Evolutionary conservation across 2,329 filamentous ascomycete genomes (phyloP).

Genomic region (Peltaster fructicola): DNA sequence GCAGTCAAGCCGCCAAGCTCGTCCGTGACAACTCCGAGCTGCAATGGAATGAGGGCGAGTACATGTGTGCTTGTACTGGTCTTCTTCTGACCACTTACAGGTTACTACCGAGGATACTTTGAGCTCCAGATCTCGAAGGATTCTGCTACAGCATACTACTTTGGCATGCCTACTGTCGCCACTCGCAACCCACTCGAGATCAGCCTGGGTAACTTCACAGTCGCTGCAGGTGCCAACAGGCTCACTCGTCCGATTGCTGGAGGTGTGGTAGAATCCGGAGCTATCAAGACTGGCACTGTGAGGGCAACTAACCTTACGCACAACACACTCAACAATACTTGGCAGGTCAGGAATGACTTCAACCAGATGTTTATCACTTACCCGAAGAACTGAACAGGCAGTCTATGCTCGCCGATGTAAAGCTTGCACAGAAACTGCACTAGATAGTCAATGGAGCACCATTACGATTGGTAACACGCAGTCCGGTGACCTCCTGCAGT

Average conservation of each 20-base stretch:
- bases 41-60: constrained; percentile 52
- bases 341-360: too few relatives aligned
- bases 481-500: too few relatives aligned
- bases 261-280: constrained; percentile 35
- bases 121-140: constrained; percentile 40
- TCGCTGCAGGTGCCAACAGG: constrained; percentile 40
- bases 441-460: too few relatives aligned
- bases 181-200: constrained; percentile 44
- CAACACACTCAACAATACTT: constrained; percentile 10
- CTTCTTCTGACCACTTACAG: too few relatives aligned
- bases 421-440: too few relatives aligned
- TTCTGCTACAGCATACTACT: constrained; percentile 42
- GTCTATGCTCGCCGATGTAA: too few relatives aligned
- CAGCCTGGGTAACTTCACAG: constrained; percentile 49
- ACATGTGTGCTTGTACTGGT: too few relatives aligned
- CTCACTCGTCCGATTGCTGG: constrained; percentile 31
- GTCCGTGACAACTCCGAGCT: constrained; percentile 39
- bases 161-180: constrained; percentile 41
- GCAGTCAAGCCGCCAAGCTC: constrained; percentile 26
- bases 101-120: constrained; percentile 54
- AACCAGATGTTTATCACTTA: too few relatives aligned
- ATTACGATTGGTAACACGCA: too few relatives aligned
- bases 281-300: constrained; percentile 27
- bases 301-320: constrained; percentile 11
- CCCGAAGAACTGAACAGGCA: too few relatives aligned